Conservation (phyloP, 176 grass and related monocot species). For the Bolboschoenus planiculmis region DNA sequence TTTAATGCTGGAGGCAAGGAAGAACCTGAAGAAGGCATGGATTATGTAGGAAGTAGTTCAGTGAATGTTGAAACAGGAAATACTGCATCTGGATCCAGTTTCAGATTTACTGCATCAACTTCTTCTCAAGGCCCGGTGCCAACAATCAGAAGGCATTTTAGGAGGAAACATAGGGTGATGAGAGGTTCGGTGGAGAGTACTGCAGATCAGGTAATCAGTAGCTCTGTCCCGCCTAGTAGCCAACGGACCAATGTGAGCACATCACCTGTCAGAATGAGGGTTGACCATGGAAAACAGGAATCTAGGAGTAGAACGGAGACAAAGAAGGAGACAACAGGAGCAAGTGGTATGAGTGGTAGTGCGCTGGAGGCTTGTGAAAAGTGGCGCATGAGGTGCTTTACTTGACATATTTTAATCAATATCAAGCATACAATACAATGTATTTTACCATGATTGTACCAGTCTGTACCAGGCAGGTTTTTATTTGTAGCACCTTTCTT, state of each 20-base stretch:
- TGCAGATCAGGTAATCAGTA: constrained; percentile 21
- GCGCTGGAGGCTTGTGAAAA: constrained; percentile 60
- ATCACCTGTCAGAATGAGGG: constrained; percentile 14
- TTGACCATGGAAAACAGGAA: constrained; percentile 21
- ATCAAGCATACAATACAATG: not conserved
- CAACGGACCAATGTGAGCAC: constrained; percentile 28
- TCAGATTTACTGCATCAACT: constrained; percentile 20
- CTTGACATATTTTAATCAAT: constrained; percentile 4
- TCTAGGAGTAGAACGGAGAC: constrained; percentile 25
- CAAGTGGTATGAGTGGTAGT: constrained; percentile 27
- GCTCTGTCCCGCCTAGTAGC: constrained; percentile 28
- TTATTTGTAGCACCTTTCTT: not conserved
- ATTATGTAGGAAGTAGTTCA: not conserved
- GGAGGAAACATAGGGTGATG: constrained; percentile 66
- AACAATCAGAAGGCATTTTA: constrained; percentile 36
- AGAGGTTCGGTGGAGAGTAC: constrained; percentile 14
- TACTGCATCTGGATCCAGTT: not conserved
- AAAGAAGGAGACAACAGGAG: constrained; percentile 12
- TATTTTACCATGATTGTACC: not conserved
- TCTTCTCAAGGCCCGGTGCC: constrained; percentile 18
- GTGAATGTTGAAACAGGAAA: not conserved
- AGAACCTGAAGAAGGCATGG: constrained; percentile 18
- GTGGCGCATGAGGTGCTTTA: constrained; percentile 79
- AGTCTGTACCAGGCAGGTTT: not conserved
- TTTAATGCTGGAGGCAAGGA: constrained; percentile 12